Percentiles rank a stretch among this genome's conserved stretches.
These are phyloP conservation scores for Coelastrella sp. DNA, from an alignment of 139 green algal species.

Conservation along the genomic window DNA sequence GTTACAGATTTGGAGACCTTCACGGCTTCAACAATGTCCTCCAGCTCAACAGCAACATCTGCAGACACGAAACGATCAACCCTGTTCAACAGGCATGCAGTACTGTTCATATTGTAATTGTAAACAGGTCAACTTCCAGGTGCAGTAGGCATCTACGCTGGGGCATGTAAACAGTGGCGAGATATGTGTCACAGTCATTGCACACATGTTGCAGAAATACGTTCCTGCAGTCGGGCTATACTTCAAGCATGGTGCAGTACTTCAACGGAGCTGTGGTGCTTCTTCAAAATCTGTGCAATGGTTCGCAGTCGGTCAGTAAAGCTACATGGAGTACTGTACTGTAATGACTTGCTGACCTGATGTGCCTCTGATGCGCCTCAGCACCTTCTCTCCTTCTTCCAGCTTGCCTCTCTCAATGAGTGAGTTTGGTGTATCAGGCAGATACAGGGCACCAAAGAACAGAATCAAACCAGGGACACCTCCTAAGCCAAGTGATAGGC, in stretches of 20 bases:
- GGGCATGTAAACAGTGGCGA: no score
- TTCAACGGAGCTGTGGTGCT: not conserved
- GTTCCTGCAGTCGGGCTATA: no score
- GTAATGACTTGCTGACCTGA: no score
- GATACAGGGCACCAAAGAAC: conserved; percentile 68
- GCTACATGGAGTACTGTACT: no score
- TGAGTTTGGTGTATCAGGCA: conserved; percentile 85
- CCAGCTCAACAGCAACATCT: conserved; percentile 34
- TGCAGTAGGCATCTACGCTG: no score
- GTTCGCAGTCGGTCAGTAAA: no score
- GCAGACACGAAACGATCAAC: no score
- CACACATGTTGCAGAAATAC: no score
- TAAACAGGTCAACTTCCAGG: not conserved
- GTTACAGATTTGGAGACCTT: conserved; percentile 14
- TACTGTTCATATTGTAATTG: not conserved
- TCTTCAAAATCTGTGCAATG: not conserved
- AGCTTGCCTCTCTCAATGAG: conserved; percentile 73
- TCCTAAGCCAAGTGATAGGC: conserved; percentile 66
- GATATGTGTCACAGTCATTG: no score
- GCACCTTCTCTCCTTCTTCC: conserved; percentile 59
- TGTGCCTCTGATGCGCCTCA: conserved; percentile 67
- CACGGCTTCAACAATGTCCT: conserved; percentile 60
- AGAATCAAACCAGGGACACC: conserved; percentile 65
- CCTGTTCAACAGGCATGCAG: not conserved
- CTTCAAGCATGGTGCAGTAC: no score